Conservation (phyloP, 2,329 filamentous ascomycete species). For the Sporothrix schenckii region DNA sequence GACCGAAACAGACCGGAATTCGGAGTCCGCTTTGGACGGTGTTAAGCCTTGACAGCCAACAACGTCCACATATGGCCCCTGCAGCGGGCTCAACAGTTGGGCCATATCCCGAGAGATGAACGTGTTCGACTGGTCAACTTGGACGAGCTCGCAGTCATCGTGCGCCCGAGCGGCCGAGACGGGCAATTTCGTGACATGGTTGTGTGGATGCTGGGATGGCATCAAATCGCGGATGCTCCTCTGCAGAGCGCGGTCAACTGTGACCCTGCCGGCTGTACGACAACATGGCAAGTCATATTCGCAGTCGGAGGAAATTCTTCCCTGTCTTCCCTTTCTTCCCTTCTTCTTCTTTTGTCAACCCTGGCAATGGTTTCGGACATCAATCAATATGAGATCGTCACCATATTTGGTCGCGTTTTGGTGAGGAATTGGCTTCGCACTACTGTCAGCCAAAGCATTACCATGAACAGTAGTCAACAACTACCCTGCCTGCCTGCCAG, state of each 20-base stretch:
- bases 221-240: no score
- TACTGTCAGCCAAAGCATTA: not conserved
- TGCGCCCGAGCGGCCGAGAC: constrained; percentile 6
- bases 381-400: not conserved
- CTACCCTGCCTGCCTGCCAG: no score
- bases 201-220: not conserved
- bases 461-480: not conserved
- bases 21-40: constrained; percentile 16
- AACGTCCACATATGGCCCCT: not conserved
- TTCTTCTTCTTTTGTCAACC: no score
- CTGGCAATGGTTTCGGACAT: not conserved
- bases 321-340: not conserved
- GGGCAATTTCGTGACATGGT: no score
- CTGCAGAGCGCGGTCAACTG: no score
- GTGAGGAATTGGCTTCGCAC: not conserved
- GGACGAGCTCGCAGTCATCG: not conserved
- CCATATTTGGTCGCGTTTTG: not conserved
- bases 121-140: not conserved
- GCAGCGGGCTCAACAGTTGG: not conserved
- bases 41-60: not conserved
- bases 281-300: no score
- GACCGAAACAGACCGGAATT: constrained; percentile 2
- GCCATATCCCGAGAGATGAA: not conserved
- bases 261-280: no score
- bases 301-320: no score